phyloP scores from a whole-genome alignment of 179 eudicot genomes.

The Heliamphora pulchella region DNA sequence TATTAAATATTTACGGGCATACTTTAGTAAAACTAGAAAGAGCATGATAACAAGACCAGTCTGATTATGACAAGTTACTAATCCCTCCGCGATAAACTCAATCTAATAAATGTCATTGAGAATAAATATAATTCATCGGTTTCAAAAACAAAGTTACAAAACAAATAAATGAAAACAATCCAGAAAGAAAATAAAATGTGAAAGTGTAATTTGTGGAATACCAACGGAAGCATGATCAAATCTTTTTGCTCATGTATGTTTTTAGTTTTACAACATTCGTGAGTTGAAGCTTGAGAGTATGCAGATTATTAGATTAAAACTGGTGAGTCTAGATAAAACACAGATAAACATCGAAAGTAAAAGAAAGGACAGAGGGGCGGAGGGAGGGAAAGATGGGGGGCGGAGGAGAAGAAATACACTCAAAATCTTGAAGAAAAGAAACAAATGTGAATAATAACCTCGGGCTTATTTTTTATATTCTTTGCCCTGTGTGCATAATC shows the following conservation, averaged over 20 bases:
- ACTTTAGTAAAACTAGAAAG: background rate
- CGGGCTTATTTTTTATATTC: conserved; percentile 86
- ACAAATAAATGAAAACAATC: background rate
- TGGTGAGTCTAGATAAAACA: background rate
- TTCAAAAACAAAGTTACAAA: background rate
- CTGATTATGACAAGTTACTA: background rate
- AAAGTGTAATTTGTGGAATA: background rate
- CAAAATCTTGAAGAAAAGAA: background rate
- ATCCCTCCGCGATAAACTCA: background rate
- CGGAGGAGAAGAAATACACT: background rate
- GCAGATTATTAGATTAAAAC: background rate
- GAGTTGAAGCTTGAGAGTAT: background rate
- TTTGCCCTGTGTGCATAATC: conserved; percentile 99
- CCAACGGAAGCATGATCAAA: background rate
- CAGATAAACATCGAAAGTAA: background rate
- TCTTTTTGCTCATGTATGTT: background rate
- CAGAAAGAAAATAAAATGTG: background rate
- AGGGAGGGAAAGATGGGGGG: background rate
- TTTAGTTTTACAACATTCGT: background rate
- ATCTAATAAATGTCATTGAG: background rate
- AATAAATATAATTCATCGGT: background rate
- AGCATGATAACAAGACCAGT: background rate
- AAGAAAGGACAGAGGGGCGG: background rate
- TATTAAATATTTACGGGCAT: too few species aligned
- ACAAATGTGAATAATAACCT: conserved; percentile 33